Conservation (phyloP, 352 stramenopile species). For the Globisporangium radiosum region DNA sequence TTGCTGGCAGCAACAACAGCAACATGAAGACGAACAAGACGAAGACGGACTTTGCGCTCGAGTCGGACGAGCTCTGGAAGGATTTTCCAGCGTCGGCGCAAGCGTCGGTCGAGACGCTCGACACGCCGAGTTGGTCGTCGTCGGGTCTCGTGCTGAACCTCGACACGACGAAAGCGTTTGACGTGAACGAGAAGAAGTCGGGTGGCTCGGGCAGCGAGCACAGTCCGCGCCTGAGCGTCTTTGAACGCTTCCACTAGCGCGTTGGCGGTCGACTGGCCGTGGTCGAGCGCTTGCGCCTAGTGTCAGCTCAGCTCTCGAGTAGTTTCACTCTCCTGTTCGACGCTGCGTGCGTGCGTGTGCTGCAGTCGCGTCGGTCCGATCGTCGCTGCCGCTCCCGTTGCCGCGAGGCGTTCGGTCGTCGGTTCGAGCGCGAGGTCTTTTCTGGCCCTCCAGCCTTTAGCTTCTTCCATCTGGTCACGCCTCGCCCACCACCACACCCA, state of each 20-base stretch:
- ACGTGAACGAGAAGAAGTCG: constrained; percentile 20
- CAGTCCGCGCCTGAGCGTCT: constrained; percentile 74
- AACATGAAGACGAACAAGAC: neutral
- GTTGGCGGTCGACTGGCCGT: too few species aligned
- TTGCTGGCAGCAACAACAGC: neutral
- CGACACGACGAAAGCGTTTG: constrained; percentile 41
- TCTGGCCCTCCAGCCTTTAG: too few species aligned
- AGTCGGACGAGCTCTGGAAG: constrained; percentile 74
- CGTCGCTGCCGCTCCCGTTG: neutral
- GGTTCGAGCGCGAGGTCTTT: neutral
- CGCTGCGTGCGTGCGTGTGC: neutral
- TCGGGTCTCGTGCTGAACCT: constrained; percentile 54
- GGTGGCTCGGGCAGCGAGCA: constrained; percentile 32
- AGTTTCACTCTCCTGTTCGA: neutral
- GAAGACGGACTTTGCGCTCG: constrained; percentile 50
- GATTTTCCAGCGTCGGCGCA: constrained; percentile 44
- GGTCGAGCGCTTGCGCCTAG: too few species aligned
- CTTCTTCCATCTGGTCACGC: too few species aligned
- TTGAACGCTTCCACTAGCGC: constrained; percentile 78
- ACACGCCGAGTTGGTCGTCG: constrained; percentile 36
- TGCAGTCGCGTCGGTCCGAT: neutral
- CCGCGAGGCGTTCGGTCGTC: neutral
- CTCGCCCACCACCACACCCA: neutral
- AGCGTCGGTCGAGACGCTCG: neutral
- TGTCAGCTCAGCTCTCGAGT: too few species aligned